Conservation (phyloP, 192 early-diverging fungal genomes). For the Ramicandelaber brevisporus region DNA sequence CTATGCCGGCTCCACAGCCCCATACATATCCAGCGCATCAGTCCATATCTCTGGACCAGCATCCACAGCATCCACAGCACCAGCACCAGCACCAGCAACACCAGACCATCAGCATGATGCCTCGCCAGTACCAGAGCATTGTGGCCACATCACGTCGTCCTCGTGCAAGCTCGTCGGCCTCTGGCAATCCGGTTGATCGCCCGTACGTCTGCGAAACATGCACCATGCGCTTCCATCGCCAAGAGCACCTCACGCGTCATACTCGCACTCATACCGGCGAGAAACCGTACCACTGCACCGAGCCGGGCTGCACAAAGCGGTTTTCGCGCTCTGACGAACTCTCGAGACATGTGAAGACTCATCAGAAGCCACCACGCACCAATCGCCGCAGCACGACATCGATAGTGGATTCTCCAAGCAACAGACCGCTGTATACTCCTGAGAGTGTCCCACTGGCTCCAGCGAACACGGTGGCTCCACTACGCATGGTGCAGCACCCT, state of each 20-base stretch:
- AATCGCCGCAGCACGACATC: too few relatives aligned
- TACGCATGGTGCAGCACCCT: too few relatives aligned
- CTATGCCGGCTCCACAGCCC: conserved; percentile 7
- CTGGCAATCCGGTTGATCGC: too few relatives aligned
- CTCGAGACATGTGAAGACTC: conserved; percentile 35
- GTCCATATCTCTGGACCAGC: background rate
- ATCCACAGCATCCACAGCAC: conserved; percentile 3
- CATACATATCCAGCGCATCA: conserved; percentile 2
- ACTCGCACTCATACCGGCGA: conserved; percentile 70
- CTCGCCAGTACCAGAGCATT: too few relatives aligned
- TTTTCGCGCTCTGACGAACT: conserved; percentile 61
- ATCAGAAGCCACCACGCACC: conserved; percentile 10
- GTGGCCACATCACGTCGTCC: too few relatives aligned
- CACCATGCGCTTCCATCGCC: conserved; percentile 41
- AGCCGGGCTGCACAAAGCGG: conserved; percentile 47
- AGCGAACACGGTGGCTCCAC: too few relatives aligned
- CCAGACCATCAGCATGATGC: conserved; percentile 14
- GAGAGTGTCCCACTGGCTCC: too few relatives aligned
- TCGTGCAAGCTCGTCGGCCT: too few relatives aligned
- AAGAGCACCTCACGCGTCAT: conserved; percentile 59
- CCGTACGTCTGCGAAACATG: conserved; percentile 53
- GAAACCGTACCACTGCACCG: conserved; percentile 51
- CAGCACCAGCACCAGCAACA: conserved; percentile 11
- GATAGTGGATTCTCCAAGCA: too few relatives aligned
- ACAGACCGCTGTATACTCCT: too few relatives aligned